These are phyloP conservation scores for Vigna radiata DNA, from an alignment of 306 rosid genomes.

Conservation along the genomic window DNA sequence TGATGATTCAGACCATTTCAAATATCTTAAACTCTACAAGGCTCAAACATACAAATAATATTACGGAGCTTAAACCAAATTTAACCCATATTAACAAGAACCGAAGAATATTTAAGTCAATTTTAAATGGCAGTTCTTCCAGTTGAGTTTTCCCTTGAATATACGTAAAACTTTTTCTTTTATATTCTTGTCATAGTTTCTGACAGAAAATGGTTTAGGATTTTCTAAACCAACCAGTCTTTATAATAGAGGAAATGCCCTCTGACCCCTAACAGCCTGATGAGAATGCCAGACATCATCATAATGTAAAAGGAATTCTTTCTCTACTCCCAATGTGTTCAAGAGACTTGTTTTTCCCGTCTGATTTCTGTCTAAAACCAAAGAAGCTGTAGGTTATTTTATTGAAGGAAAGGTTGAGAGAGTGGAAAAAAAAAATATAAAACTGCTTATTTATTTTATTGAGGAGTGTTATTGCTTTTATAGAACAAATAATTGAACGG, in stretches of 20 bases:
- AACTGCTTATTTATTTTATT: too few species aligned
- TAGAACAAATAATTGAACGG: too few species aligned
- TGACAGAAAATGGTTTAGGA: background rate
- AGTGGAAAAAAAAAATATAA: too few species aligned
- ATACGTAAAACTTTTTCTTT: background rate
- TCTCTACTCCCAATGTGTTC: background rate
- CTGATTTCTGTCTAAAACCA: background rate
- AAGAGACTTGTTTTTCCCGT: background rate
- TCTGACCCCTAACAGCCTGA: background rate
- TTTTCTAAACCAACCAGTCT: background rate
- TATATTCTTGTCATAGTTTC: background rate
- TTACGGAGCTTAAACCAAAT: background rate
- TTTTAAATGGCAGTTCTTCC: background rate
- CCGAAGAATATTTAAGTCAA: background rate
- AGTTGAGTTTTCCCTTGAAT: background rate
- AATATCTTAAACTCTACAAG: background rate
- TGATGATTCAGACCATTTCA: background rate
- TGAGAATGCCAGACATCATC: background rate
- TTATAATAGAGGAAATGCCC: background rate
- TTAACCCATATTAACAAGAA: background rate
- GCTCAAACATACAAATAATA: background rate
- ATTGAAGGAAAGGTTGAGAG: too few species aligned
- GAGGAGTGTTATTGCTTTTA: too few species aligned
- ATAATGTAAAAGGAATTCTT: background rate
- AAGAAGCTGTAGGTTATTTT: too few species aligned